Evolutionary conservation across 805 yeast species (phyloP).

Genomic region (Cyberlindnera meyerae): DNA sequence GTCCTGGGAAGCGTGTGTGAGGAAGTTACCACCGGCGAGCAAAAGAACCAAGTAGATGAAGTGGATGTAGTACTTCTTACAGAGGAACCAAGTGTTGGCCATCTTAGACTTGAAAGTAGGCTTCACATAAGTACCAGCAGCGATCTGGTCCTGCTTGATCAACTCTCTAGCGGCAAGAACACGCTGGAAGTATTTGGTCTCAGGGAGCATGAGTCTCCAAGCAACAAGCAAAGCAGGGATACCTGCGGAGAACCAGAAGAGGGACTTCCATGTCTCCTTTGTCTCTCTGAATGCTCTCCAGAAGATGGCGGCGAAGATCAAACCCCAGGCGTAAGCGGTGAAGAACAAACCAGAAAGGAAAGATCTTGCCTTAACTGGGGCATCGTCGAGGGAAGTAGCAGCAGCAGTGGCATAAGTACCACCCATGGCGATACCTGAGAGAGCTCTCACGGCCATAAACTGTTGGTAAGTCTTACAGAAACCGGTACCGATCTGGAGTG

Average conservation of each 20-base stretch:
- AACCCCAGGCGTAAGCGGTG: conserved; percentile 59
- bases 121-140: conserved; percentile 25
- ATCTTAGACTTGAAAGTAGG: conserved; percentile 22
- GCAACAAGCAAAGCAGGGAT: conserved; percentile 52
- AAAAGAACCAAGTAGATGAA: conserved; percentile 52
- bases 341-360: conserved; percentile 55
- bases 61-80: conserved; percentile 55
- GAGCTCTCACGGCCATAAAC: conserved; percentile 60
- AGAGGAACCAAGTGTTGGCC: conserved; percentile 29
- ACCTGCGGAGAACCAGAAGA: conserved; percentile 69
- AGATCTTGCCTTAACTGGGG: conserved; percentile 57
- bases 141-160: conserved; percentile 24
- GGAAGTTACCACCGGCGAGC: conserved; percentile 66
- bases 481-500: conserved; percentile 61
- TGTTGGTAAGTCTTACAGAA: conserved; percentile 51
- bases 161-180: conserved; percentile 27
- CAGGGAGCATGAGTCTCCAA: conserved; percentile 57
- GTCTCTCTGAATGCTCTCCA: conserved; percentile 54
- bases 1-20: conserved; percentile 73
- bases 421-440: conserved; percentile 55
- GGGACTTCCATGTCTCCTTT: conserved; percentile 56
- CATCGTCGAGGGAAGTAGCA: conserved; percentile 51
- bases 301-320: conserved; percentile 59
- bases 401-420: conserved; percentile 40
- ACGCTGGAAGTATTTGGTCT: conserved; percentile 46